Evolutionary conservation across 2,329 filamentous ascomycete species (phyloP), one percentile per base, ranked within the genome.

Genomic region (Hawksworthiomyces lignivorus): DNA sequence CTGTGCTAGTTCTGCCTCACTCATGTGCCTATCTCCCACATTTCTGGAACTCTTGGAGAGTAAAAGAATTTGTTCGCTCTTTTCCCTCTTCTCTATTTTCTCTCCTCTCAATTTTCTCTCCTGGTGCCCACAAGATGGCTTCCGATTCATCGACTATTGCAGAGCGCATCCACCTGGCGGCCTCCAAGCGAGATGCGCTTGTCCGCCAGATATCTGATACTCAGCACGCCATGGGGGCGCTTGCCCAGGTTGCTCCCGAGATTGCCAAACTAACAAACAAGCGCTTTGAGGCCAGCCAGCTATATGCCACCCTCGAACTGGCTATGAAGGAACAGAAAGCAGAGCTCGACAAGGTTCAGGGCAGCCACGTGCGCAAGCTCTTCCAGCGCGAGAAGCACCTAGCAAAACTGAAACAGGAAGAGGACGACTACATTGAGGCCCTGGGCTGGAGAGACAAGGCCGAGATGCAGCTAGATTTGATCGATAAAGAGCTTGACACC

Each of bases 201-300:
- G 14, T 39, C 10, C 36, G 17, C 10, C 24, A 26, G 15, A 28
- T 39, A 17, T 30, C 41, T 18, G 41, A 19, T 24, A 43, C 41
- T 2, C 36, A 39, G 26, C 36, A 43, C 19, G 36, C 41, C 24
- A 39, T 39, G 29, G 14, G 30, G 1, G 30, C 36, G 3, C 22
- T 43, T 6, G 29, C 12, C 12, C 17, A 39, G 26, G 21, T 39
- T 9, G 20, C 35, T 24, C 30, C 24, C 17, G 17, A 22, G 30
- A 30, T 43, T 15, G 21, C 30, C 22, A 20, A 34, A 22, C 41
- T 43, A 18, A 38, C 18, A 6, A 39, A 43, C 29, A 33, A 34
- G 30, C 15, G 18, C 24, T 35, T 14, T 6, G 36, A 35, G n/a
- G 30, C 29, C 10, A 10, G 21, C 5, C 40, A 42, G 40, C 27